Evolutionary conservation across 75 land plant species (phyloP), one percentile per base, ranked within the genome.

Genomic region (Ceratopteris richardii): DNA sequence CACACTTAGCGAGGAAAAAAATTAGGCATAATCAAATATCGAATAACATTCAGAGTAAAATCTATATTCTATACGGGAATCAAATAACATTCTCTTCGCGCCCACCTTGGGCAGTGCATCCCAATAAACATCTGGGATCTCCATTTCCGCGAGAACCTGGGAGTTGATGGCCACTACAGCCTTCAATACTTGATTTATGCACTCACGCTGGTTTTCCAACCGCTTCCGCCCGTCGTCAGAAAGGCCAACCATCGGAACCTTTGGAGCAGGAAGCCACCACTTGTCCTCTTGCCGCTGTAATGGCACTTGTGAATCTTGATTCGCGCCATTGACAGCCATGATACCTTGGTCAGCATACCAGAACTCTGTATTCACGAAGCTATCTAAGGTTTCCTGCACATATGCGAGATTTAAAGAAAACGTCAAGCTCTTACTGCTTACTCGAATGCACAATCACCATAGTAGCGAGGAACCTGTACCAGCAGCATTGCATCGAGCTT

Each of bases 211-310:
- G 18, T 95, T 76, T 73, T 81, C 83, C 63, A 95, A 51, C 63
- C 62, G 79, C 77, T 81, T 90, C 55, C 82, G 82, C 4, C 70
- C 52, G 29, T 77, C 65, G 37, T 84, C 86, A 10, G 92, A 71
- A 31, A 95, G 79, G 0, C 99, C 96, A 30, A 57, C 41, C 22
- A 63, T 50, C 18, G 96, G 99, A 10, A 95, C 88, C 52, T 73
- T 79, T 0, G 96, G 99, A 23, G 69, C 69, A 10, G 99, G 99
- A 13, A 90, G 66, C 97, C 96, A 95, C 98, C 98, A 94, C 56
- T 94, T 90, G 61, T 94, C 98, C 48, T 88, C 96, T 46, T 90
- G 81, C 36, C 88, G 60, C 19, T 19, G 86, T 67, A 44, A 75
- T 51, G 74, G 64, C 40, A 27, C 75, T n/a, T n/a, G n/a, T n/a